Evolutionary conservation across 1,139 yeast genomes (phyloP).

Genomic region (Scheffersomyces quercinus): DNA sequence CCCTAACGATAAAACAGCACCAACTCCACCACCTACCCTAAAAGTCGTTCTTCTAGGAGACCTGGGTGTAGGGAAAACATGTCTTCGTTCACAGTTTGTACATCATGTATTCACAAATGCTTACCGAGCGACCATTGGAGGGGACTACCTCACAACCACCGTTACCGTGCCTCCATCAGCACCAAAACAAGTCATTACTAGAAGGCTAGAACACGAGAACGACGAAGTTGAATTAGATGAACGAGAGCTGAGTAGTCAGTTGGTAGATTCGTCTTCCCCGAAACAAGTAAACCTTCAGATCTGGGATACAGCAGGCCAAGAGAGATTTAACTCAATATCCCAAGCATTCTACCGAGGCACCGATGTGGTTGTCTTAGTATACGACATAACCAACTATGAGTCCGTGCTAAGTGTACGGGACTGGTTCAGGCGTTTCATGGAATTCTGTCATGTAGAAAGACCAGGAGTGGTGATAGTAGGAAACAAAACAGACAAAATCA

Average conservation of each 20-base stretch:
- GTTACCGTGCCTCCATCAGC: conserved; percentile 18
- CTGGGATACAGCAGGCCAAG: conserved; percentile 74
- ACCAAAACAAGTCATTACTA: neutral
- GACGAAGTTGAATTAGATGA: neutral
- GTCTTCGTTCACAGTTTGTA: conserved; percentile 57
- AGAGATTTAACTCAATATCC: conserved; percentile 59
- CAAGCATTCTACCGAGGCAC: conserved; percentile 64
- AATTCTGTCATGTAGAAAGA: conserved; percentile 48
- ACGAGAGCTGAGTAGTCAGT: conserved; percentile 12
- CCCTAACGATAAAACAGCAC: too few species aligned
- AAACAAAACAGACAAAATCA: conserved; percentile 48
- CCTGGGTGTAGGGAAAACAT: conserved; percentile 65
- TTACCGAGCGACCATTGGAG: conserved; percentile 63
- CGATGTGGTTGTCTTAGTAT: conserved; percentile 57
- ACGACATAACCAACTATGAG: conserved; percentile 58
- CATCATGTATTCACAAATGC: conserved; percentile 60
- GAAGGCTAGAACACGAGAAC: neutral
- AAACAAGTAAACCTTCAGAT: conserved; percentile 46
- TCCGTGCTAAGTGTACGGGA: conserved; percentile 50
- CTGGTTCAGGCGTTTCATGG: conserved; percentile 54
- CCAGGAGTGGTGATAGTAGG: conserved; percentile 59
- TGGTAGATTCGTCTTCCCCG: neutral
- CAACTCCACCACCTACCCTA: conserved; percentile 27
- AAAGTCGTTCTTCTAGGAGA: conserved; percentile 62
- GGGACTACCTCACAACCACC: conserved; percentile 55